Evolutionary conservation across 2,329 filamentous ascomycete genomes (phyloP).

Genomic region (Colletotrichum euphorbiae): DNA sequence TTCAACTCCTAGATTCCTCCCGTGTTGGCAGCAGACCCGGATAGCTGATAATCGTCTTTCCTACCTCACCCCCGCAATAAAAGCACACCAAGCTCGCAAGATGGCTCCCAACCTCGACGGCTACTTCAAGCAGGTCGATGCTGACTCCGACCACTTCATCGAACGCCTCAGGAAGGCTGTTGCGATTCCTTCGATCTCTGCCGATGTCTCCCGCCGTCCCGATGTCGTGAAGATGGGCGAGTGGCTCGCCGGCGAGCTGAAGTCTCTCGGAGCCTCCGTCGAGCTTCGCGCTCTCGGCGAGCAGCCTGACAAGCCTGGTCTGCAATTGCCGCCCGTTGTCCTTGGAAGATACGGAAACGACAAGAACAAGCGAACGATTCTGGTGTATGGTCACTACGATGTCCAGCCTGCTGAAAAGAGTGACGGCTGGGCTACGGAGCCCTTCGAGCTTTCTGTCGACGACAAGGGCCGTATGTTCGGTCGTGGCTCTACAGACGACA

Average conservation of each 20-base stretch:
- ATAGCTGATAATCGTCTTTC: slow-evolving; percentile 45
- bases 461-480: slow-evolving; percentile 96
- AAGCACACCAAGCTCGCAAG: slow-evolving; percentile 70
- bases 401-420: slow-evolving; percentile 94
- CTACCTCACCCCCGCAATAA: slow-evolving; percentile 66
- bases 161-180: slow-evolving; percentile 91
- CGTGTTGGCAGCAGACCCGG: slow-evolving; percentile 31
- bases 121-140: slow-evolving; percentile 93
- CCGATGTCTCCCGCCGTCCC: slow-evolving; percentile 86
- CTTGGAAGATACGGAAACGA: slow-evolving; percentile 93
- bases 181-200: slow-evolving; percentile 94
- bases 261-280: slow-evolving; percentile 84
- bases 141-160: slow-evolving; percentile 83
- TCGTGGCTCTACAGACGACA: slow-evolving; percentile 95
- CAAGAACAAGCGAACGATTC: slow-evolving; percentile 90
- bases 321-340: slow-evolving; percentile 92
- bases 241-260: slow-evolving; percentile 87
- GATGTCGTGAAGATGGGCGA: slow-evolving; percentile 98
- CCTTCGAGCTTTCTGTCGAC: slow-evolving; percentile 88
- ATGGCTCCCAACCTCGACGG: slow-evolving; percentile 93
- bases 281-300: slow-evolving; percentile 89
- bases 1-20: slow-evolving; percentile 36
- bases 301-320: slow-evolving; percentile 89
- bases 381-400: slow-evolving; percentile 99
- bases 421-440: slow-evolving; percentile 96